Conservation (phyloP, 2,329 filamentous ascomycete species). For the Phyllosticta citribraziliensis region DNA sequence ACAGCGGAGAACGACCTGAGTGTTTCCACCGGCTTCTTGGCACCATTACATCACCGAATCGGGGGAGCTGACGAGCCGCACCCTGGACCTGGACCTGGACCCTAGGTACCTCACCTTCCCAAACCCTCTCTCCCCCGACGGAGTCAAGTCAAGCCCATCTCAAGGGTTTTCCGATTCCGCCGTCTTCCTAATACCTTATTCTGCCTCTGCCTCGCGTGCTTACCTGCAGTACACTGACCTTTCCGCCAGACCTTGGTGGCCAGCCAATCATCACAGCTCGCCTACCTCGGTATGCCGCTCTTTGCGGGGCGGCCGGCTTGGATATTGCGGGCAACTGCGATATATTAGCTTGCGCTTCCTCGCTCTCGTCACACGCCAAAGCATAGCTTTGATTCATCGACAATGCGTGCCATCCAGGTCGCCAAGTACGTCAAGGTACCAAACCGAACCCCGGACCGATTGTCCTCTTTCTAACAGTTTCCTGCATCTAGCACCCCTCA, state of each 20-base stretch:
- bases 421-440: conserved; percentile 62
- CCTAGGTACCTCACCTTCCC: no score
- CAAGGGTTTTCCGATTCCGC: no score
- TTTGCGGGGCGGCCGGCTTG: not conserved
- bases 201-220: no score
- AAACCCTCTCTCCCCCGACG: no score
- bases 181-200: no score
- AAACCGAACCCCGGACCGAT: conserved; percentile 1
- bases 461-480: not conserved
- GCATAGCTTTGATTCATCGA: conserved; percentile 18
- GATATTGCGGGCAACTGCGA: not conserved
- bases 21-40: no score
- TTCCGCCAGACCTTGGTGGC: not conserved
- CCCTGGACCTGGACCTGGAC: no score
- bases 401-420: conserved; percentile 67
- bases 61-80: no score
- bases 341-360: not conserved
- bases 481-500: conserved; percentile 52
- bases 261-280: not conserved
- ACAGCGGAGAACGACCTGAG: no score
- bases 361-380: not conserved
- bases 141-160: no score
- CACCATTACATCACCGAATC: no score
- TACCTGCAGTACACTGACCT: no score
- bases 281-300: not conserved